A percentile compares a stretch with the other conserved stretches of the same genome.
phyloP scores from a whole-genome alignment of 2,329 filamentous ascomycete species.

The Ilyonectria mors-panacis region DNA sequence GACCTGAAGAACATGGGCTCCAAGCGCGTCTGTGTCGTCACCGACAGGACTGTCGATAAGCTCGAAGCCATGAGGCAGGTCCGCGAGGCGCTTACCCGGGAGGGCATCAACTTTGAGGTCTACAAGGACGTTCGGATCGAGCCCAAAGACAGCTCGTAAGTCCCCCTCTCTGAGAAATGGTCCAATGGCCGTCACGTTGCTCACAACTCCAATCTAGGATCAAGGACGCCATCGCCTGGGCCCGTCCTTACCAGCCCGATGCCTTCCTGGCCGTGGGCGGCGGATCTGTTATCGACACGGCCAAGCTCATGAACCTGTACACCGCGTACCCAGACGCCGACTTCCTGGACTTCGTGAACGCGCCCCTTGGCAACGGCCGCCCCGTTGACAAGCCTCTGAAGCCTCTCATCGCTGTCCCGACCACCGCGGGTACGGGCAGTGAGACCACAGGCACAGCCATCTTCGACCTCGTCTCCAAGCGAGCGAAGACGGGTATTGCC shows the following conservation, averaged over 20 bases:
- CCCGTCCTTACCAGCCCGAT: slow-evolving; percentile 85
- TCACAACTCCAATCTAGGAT: slow-evolving; percentile 67
- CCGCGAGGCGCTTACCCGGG: slow-evolving; percentile 81
- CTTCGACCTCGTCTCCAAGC: slow-evolving; percentile 91
- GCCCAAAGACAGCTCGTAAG: slow-evolving; percentile 93
- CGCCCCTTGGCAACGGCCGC: slow-evolving; percentile 88
- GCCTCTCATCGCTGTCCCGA: slow-evolving; percentile 87
- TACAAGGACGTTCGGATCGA: slow-evolving; percentile 88
- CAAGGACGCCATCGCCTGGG: slow-evolving; percentile 89
- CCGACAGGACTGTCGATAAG: slow-evolving; percentile 85
- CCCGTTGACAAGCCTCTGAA: slow-evolving; percentile 80
- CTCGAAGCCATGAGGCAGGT: slow-evolving; percentile 93
- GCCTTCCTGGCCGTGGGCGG: slow-evolving; percentile 91
- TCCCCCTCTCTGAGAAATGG: slow-evolving; percentile 34
- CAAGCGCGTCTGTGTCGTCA: slow-evolving; percentile 91
- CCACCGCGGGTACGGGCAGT: slow-evolving; percentile 87
- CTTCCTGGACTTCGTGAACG: slow-evolving; percentile 98
- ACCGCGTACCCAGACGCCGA: slow-evolving; percentile 91
- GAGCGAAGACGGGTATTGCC: slow-evolving; percentile 95
- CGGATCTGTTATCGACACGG: slow-evolving; percentile 97
- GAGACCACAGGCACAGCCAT: slow-evolving; percentile 99
- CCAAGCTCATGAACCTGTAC: slow-evolving; percentile 99
- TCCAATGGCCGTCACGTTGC: neutral
- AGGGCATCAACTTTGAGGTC: slow-evolving; percentile 85
- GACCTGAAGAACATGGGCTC: slow-evolving; percentile 93